Evolutionary conservation across 768 basidiomycete genomes (phyloP), one percentile per base, ranked within the genome.

Genomic region (Serendipita indica): DNA sequence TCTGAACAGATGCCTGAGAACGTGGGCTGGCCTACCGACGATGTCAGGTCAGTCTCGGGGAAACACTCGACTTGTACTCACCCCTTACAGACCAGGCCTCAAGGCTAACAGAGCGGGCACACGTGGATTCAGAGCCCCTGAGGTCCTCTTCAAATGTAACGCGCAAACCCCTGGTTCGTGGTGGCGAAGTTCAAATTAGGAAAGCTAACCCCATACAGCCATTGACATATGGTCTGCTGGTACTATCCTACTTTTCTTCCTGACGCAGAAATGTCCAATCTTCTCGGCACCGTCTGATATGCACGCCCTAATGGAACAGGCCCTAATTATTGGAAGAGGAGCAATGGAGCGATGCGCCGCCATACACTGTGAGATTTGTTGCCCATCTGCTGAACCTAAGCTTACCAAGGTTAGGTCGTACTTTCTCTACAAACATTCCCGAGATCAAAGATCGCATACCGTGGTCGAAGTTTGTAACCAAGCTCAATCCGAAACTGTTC

Each of bases 51-150:
- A 41, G 68, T 57, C 13, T 10, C 35, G n/a, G n/a, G 10, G 10
- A 10, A 54, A 4, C 10, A 18, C 20, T 18, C 1, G 22, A 22
- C 13, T 25, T 33, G 14, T 20, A 12, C 33, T 57, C 5, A 54
- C 22, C 6, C 13, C 39, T 30, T 54, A 52, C 60, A 87, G 88
- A 63, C 87, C 89, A 1, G 74, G 76, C 35, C 86, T 89, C 57
- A 93, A 93, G 69, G 92, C 96, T 2, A 98, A 97, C 67, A 81
- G 96, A 49, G 96, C 96, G 1, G 96, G 96, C 2, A 99, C 96
- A 12, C 74, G 96, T 65, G 96, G 96, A 0, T 99, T 99, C 69
- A 81, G 96, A 60, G 92, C 96, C 1, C 96, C 96, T 0, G 96
- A 99, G 65, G 94, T 99, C 2, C 70, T 99, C 34, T 69, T 99